Base-by-base conservation (phyloP, 2,329 filamentous ascomycete species). In the Mycocentrospora acerina region DNA sequence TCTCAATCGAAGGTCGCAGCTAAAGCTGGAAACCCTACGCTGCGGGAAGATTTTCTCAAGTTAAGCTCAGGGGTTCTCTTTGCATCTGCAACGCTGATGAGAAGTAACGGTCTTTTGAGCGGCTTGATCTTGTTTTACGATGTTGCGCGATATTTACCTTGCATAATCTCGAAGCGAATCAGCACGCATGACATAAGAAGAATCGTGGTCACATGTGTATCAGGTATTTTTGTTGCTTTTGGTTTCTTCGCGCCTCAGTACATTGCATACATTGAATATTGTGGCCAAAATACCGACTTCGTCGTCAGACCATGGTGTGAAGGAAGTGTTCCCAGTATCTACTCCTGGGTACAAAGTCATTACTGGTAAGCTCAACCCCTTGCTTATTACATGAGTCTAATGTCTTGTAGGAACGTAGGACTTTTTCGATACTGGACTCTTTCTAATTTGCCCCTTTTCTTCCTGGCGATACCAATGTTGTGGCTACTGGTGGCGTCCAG, bases 401-500 rank as follows among this genome's bases (percentile, higher is more conserved):
- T 35, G 11, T 18, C 18, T 36, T n/a, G 3, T 34, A 95, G 90
- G 93, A 83, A 91, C 56, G 82, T 86, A 35, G 93, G 93, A 0
- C 85, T 95, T 52, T 77, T 97, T 35, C 79, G 79, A 42, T 98
- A 98, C 71, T 98, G 93, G 93, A 95, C 83, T 0, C 48, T 85
- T 1, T 81, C 85, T 5, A 96, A 98, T 60, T 61, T 93, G 8
- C 93, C 93, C 0, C 77, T 98, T 2, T 98, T 98, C 68, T 57
- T 90, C 15, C 77, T 98, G 9, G 90, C 90, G 1, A 68, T 79
- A 0, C 93, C 93, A 1, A 85, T 91, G 75, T 72, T 95, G 34
- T 71, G 71, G 24, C 64, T 95, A 7, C 69, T 95, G 46, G 62
- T 81, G 24, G 70, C 66, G 29, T 94, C 90, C 13, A 60, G 62